Base-by-base conservation (phyloP, 306 rosid species). In the Pyrus pyrifolia region DNA sequence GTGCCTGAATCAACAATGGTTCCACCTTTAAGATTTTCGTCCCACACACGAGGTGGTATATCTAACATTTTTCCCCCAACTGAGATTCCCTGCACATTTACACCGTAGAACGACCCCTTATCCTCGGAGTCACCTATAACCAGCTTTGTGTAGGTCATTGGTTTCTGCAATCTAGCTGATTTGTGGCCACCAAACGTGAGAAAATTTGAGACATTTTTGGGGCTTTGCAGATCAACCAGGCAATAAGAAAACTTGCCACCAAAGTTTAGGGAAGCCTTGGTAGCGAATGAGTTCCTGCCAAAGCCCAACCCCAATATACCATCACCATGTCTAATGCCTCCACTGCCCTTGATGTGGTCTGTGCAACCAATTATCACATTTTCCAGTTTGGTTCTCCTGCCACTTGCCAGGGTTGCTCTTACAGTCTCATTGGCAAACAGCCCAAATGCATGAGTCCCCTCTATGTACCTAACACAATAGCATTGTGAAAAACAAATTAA, bases 201-300 rank as follows among this genome's bases (percentile, higher is more conserved):
- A 68, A 83, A 83, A 17, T 83, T 90, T 11, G 93, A 77, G 38
- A 87, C 75, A 27, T 81, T 76, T 57, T 4, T 72, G 75, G 76
- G 82, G 85, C 91, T 88, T 21, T 84, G 66, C 75, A 90, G 97
- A 73, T 95, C 97, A 53, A 92, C 87, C 0, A 95, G 81, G 81
- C 98, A 95, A 62, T 95, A 95, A 1, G 98, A 85, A 76, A 95
- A 87, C 58, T 83, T 90, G 76, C 85, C 86, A 72, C 89, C 88
- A 60, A 70, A 82, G 65, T 73, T 17, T 9, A 27, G 4, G 14
- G 78, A 74, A n/a, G 90, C 87, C 76, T 68, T 86, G 10, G 74
- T 31, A 1, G 87, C 70, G 67, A 95, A 92, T 2, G 93, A 71
- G 77, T 81, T 71, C 8, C 67, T 46, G n/a, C 82, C 42, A 23